These are phyloP conservation scores for Inga leiocalycina DNA, from an alignment of 306 rosid species.

Conservation along the genomic window DNA sequence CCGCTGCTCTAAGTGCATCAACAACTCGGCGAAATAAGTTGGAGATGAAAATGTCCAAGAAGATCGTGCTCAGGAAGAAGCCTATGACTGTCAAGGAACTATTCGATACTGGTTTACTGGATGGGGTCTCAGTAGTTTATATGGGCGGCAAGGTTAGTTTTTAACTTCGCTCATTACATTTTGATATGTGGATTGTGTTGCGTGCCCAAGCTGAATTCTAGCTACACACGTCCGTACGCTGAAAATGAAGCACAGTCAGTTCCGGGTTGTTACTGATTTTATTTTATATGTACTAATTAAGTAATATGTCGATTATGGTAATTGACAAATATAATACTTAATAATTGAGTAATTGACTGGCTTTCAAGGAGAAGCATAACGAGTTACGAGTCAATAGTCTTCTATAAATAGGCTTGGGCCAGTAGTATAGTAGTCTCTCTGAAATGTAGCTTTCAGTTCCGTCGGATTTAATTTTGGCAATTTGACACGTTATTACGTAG, in stretches of 20 bases:
- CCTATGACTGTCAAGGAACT: slow-evolving; percentile 81
- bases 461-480: slow-evolving; percentile 23
- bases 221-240: not conserved
- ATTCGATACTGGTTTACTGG: slow-evolving; percentile 82
- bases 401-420: not conserved
- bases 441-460: slow-evolving; percentile 16
- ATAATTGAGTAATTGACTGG: not conserved
- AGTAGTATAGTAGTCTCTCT: not conserved
- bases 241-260: not conserved
- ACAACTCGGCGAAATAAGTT: slow-evolving; percentile 48
- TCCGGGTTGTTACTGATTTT: not conserved
- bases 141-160: slow-evolving; percentile 72
- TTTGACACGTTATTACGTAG: slow-evolving; percentile 45
- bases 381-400: not conserved
- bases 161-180: slow-evolving; percentile 3
- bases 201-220: not conserved
- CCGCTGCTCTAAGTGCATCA: slow-evolving; percentile 26
- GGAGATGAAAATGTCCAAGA: slow-evolving; percentile 76
- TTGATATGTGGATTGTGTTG: not conserved
- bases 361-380: slow-evolving; percentile 17
- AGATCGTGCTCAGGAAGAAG: slow-evolving; percentile 63
- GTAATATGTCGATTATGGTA: not conserved
- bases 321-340: not conserved
- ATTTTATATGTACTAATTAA: too few species aligned
- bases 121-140: slow-evolving; percentile 81